phyloP scores from a whole-genome alignment of 192 early-diverging fungal genomes.

The Coemansia javaensis region DNA sequence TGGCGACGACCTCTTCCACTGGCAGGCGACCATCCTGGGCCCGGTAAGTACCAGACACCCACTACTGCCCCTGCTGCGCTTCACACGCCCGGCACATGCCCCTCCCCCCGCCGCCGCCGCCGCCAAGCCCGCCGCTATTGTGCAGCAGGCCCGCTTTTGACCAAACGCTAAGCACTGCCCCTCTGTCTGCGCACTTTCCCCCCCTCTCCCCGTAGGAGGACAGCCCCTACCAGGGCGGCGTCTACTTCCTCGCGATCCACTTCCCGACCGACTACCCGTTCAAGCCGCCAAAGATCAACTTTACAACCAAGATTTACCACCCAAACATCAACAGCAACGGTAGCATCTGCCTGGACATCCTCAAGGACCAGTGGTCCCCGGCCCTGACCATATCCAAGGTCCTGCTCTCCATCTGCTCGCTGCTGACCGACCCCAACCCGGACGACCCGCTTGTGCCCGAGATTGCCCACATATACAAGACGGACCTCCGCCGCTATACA shows the following conservation, averaged over 20 bases:
- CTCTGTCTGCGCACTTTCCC: background rate
- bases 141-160: background rate
- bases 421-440: slow-evolving; percentile 98
- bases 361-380: slow-evolving; percentile 98
- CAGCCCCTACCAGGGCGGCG: slow-evolving; percentile 89
- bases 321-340: slow-evolving; percentile 99
- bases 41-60: slow-evolving; percentile 59
- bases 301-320: slow-evolving; percentile 96
- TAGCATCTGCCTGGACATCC: slow-evolving; percentile 96
- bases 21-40: slow-evolving; percentile 99
- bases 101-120: slow-evolving; percentile 2
- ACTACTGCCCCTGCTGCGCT: too few relatives aligned
- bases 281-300: slow-evolving; percentile 97
- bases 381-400: slow-evolving; percentile 98
- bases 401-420: slow-evolving; percentile 94
- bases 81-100: background rate
- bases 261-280: slow-evolving; percentile 98
- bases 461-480: slow-evolving; percentile 98
- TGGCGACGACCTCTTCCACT: slow-evolving; percentile 88
- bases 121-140: background rate
- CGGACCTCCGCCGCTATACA: slow-evolving; percentile 83
- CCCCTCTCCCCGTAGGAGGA: slow-evolving; percentile 57
- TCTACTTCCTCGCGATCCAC: slow-evolving; percentile 96
- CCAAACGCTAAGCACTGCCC: background rate
- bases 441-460: slow-evolving; percentile 97